Base-by-base conservation (phyloP, 192 early-diverging fungal genomes). In the Coemansia sp. region DNA sequence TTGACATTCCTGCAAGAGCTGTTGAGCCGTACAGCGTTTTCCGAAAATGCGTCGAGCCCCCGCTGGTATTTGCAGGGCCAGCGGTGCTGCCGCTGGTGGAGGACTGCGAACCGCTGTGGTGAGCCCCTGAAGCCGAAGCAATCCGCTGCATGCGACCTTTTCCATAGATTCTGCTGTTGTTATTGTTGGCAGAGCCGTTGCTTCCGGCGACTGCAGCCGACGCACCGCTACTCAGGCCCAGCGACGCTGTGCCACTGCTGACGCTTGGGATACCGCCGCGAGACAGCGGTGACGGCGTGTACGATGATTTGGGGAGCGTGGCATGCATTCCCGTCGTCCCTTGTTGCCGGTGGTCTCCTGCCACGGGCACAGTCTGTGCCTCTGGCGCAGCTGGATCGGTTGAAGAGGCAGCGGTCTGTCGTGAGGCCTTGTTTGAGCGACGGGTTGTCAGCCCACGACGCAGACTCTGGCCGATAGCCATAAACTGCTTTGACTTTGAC, bases 21-120 rank as follows among this genome's bases (percentile, higher is more conserved):
- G 64, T 56, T 14, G 73, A 71, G 34, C 78, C 78, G 25, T 81
- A 81, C 24, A 81, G 67, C 0, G 78, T 81, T 64, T 81, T 81
- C 16, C 78, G 62, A 48, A 64, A 64, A 41, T 63, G 61, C 38
- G 61, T 59, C 31, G 62, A 68, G 41, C 54, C 38, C 26, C 63
- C 60, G 1, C 58, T 51, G 12, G 58, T 5, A 26, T 28, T 21
- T 28, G 32, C 59, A 14, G 58, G 21, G 26, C 53, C 67, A 44
- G 32, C 49, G 25, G 56, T 24, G 75, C 60, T 16, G 44, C 61
- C 51, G 24, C 61, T 44, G 12, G 51, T 50, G 8, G 60, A 63
- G 18, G 62, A 59, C 30, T 31, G 30, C 21, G 58, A 30, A n/a
- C 68, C 55, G 25, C 63, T 10, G 24, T 54, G 28, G 30, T 67